Conservation (phyloP, 306 rosid species). For the Quercus robur region DNA sequence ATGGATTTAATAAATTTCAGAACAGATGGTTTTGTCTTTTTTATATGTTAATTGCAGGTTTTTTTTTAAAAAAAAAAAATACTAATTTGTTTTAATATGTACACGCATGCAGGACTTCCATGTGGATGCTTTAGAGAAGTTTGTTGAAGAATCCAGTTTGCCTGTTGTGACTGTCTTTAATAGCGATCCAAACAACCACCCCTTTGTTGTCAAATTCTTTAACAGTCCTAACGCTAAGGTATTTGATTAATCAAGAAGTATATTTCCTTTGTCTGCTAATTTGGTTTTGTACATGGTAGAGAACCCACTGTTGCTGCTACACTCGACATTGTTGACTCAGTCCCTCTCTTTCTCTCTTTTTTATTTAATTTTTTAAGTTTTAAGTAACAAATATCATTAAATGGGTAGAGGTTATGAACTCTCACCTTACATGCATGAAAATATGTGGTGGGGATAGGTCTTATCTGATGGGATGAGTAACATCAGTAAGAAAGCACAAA, state of each 20-base stretch:
- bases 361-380: background rate
- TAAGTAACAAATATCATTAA: background rate
- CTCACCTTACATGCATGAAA: background rate
- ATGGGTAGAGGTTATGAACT: background rate
- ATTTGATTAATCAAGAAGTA: background rate
- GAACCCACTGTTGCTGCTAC: background rate
- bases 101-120: slow-evolving; percentile 60
- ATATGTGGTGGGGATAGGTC: background rate
- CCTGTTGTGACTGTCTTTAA: slow-evolving; percentile 65
- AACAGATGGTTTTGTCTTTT: background rate
- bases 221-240: slow-evolving; percentile 63
- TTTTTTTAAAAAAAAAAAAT: background rate
- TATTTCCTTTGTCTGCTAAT: background rate
- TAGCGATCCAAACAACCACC: slow-evolving; percentile 71
- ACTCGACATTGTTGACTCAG: background rate
- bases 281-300: background rate
- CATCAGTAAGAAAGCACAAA: background rate
- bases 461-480: background rate
- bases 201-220: slow-evolving; percentile 66
- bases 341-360: background rate
- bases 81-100: background rate
- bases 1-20: slow-evolving; percentile 7
- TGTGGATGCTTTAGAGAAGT: slow-evolving; percentile 67
- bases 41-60: background rate
- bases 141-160: slow-evolving; percentile 54